Base-by-base conservation (phyloP, 805 yeast species). In the Ogataea methylovora region DNA sequence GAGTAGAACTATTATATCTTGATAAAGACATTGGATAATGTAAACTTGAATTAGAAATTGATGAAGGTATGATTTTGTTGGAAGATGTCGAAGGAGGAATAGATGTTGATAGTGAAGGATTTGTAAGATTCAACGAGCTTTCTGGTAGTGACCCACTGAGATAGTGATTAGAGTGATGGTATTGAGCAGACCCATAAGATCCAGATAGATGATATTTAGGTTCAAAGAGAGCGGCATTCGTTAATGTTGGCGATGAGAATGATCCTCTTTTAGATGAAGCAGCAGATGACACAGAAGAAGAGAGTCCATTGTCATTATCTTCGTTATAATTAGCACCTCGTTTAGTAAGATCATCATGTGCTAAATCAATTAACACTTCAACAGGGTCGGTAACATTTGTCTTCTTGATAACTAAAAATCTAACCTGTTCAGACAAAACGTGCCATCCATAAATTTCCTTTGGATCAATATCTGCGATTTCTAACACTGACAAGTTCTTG, bases 361-460 rank as follows among this genome's bases (percentile, higher is more conserved):
- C 78, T 34, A 78, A 57, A 31, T 68, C 63, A 28, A 67, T 63
- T 23, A 75, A 50, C 3, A 78, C 49, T 40, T 78, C 83, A 7
- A 63, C 63, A 7, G 78, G 68, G 45, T 70, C 76, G 27, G 60
- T 58, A 9, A 77, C 52, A 39, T 69, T 70, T 2, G 72, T 56
- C 42, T 70, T 70, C 38, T 73, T 65, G 19, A 79, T 58, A 3
- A 74, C 73, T 35, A 78, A 57, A 28, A 75, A 71, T 35, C 78
- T 60, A 25, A 78, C 56, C 38, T 61, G 70, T 33, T 73, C 78
- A 40, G 80, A 63, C 23, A 78, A 47, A 12, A 55, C 45, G 46
- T 76, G 66, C 85, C 85, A 78, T 2, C 85, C 85, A 51, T 63
- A 76, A 8, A 79, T 61, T 40, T 76, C 81, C 40, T 76, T 73